Evolutionary conservation across 2,329 filamentous ascomycete genomes (phyloP).

Genomic region (Dactylellina cionopaga): DNA sequence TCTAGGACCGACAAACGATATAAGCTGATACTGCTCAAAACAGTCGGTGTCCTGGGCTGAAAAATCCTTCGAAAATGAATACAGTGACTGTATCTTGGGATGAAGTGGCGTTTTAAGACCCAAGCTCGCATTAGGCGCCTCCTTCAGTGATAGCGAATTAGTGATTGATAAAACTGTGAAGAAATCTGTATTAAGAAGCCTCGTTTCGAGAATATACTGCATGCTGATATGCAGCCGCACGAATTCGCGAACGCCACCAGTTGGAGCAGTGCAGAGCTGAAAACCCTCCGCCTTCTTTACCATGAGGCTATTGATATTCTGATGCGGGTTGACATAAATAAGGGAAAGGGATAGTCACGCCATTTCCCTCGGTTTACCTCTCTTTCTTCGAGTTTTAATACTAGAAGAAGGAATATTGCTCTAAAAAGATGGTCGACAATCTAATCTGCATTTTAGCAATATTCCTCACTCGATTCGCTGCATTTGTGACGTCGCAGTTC

Average conservation of each 20-base stretch:
- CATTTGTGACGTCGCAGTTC: neutral
- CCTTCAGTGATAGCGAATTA: neutral
- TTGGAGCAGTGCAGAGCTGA: neutral
- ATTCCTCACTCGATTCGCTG: neutral
- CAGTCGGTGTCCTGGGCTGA: neutral
- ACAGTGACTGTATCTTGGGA: neutral
- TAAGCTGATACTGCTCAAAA: neutral
- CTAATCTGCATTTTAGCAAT: neutral
- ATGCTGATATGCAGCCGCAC: neutral
- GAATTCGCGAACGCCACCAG: neutral
- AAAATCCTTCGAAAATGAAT: neutral
- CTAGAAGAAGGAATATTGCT: neutral
- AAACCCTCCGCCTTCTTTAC: neutral
- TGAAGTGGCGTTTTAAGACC: neutral
- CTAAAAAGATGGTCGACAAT: neutral
- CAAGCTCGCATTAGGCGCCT: neutral
- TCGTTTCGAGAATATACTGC: neutral
- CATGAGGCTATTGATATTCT: too few species aligned
- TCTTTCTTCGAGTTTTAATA: too few species aligned
- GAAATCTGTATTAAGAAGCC: neutral
- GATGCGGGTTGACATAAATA: neutral
- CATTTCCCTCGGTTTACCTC: neutral
- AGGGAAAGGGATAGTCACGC: neutral
- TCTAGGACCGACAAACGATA: neutral
- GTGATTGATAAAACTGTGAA: neutral